Base-by-base conservation (phyloP, 1,284 basidiomycete species). In the Trametes hirsuta region DNA sequence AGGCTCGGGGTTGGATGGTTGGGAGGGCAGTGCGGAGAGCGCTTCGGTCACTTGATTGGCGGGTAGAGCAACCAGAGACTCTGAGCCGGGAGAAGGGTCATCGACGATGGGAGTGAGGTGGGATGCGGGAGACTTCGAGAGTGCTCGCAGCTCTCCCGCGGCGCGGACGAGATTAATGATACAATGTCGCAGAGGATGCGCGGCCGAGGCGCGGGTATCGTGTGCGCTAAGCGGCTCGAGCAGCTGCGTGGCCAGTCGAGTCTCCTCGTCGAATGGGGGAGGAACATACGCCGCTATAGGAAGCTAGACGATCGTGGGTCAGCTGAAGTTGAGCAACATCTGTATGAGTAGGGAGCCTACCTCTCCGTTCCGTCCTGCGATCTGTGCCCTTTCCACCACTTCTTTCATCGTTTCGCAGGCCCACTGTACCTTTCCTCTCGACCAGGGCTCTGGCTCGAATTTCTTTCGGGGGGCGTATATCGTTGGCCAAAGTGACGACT, bases 101-200 rank as follows among this genome's bases (percentile, higher is more conserved):
- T 57, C 39, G 39, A 41, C 44, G n/a, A 59, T 37, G 12, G 55
- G 56, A 8, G 55, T 58, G 18, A 56, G 54, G 21, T 53, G 57
- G 3, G 58, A 42, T 22, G 41, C 30, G 15, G 55, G 59, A 36
- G 55, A 52, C 12, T 62, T 61, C 15, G 51, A 53, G 4, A 68
- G 73, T n/a, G 78, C 81, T 65, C 78, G 85, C 66, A 78, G 83
- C 65, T 86, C 87, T 1, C 86, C 87, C 37, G 91, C 73, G 47
- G 80, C 74, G 35, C 90, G 84, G 35, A 97, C 84, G 56, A 89
- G 80, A 72, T 94, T 93, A 61, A 95, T 81, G 14, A 86, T 82
- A 4, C 94, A 87, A 70, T 97, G 95, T 5, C 90, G 85, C 9
- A 97, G 84, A 1, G 94, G 91, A 70, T 97, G 94, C 0, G 65